Evolutionary conservation across 495 filamentous ascomycete species (phyloP), one percentile per base, ranked within the genome.

Genomic region (Penicillium subrubescens): DNA sequence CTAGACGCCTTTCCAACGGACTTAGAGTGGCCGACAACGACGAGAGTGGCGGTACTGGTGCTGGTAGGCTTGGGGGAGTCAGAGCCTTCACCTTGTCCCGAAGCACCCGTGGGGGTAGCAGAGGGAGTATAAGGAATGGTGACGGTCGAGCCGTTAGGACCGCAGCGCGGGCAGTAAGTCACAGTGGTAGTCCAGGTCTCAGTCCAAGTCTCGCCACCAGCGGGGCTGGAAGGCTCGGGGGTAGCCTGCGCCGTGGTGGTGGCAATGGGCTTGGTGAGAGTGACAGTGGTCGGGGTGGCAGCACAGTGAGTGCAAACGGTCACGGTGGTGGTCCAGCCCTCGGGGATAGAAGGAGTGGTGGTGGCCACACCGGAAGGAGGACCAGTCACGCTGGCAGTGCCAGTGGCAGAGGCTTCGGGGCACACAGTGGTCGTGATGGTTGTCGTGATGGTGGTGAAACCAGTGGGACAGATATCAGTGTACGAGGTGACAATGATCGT

Each of bases 241-340:
- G 64, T 53, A 15, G 59, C 44, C 41, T 63, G 46, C 11, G 59
- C 58, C 5, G 67, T 29, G 14, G 67, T 44, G 19, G 60, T 63
- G 15, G 64, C 34, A 41, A 53, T 58, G 31, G 80, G 80, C 48
- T 76, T 55, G 41, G 81, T 84, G 48, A 82, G 69, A n/a, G 79
- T 83, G 51, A 81, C 75, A 6, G 78, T 74, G 1, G 75, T 75
- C 0, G 78, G 74, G 12, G 74, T 77, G 25, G 77, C 69, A 34
- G 71, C 79, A 63, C 81, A 84, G 10, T 75, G 69, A 8, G 73
- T 79, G 77, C 82, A 84, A 48, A 79, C 77, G n/a, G 75, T 79
- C 10, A 79, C 79, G n/a, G 79, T 83, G 12, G 78, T 79, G 27
- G 77, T 80, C 77, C 81, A 83, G 61, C 80, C 80, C 48, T 78